Evolutionary conservation across 176 grass and related monocot species (phyloP), one percentile per base, ranked within the genome.

Genomic region (Oryza glaberrima): DNA sequence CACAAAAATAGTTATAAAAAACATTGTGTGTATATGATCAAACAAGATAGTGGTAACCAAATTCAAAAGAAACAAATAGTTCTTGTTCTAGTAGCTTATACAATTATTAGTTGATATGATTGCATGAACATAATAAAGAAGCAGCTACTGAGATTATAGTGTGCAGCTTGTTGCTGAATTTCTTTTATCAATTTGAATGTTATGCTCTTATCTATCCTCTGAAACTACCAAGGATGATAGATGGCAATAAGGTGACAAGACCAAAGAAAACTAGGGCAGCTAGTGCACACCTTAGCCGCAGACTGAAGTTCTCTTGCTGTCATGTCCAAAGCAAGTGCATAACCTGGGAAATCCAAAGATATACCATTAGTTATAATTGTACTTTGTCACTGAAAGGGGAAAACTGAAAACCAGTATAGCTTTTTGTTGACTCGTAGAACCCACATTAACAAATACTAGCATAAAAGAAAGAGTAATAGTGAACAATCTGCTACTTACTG

Each of bases 301-400:
- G 88, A 87, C 64, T 98, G 96, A 84, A 95, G 94, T 70, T 98
- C 96, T 82, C 93, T 92, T 81, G 96, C 96, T 72, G 96, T 98
- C 96, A 98, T 98, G 83, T 98, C 96, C 91, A 95, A 90, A 79
- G 93, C 96, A 81, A 98, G 88, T 32, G 96, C 96, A 82, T 98
- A 98, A 76, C 96, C 96, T 95, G 71, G 41, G 54, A 86, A 76
- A 76, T 45, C 35, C 52, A 75, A 84, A 25, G 16, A 78, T 16
- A 43, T 6, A 73, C 8, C 13, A 44, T 7, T 64, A 67, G 38
- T 70, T 9, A 71, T 17, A 85, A 56, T 78, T 47, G 70, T 78
- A 43, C 11, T 60, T 73, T 68, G 1, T 75, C 72, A 19, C 35
- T 47, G 25, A 48, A 69, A 26, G 67, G 77, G 19, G 43, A 44